Conservation (phyloP, 208 protist genomes). For the Crithidia fasciculata region DNA sequence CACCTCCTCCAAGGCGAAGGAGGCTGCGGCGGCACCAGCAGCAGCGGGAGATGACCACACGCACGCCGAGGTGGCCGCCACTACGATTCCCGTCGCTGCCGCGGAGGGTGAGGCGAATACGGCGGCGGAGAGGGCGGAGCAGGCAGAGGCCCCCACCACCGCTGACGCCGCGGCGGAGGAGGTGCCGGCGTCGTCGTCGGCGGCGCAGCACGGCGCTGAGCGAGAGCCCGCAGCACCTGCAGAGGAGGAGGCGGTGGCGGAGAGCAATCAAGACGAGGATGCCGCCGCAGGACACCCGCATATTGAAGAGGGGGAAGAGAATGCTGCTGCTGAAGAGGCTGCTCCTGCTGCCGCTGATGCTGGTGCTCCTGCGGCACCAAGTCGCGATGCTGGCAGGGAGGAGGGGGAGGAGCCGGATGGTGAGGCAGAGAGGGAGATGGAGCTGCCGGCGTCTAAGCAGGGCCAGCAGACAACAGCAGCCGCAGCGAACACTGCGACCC, state of each 20-base stretch:
- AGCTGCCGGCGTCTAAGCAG: constrained; percentile 14
- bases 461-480: not conserved
- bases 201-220: not conserved
- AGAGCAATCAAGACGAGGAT: too few species aligned
- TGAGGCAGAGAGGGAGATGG: constrained; percentile 14
- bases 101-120: not conserved
- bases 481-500: not conserved
- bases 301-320: too few species aligned
- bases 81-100: too few species aligned
- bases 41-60: too few species aligned
- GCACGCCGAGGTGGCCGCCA: too few species aligned
- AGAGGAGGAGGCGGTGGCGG: not conserved
- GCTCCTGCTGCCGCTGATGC: too few species aligned
- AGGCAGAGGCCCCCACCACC: not conserved
- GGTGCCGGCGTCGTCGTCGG: not conserved
- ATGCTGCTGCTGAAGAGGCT: too few species aligned
- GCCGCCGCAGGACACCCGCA: too few species aligned
- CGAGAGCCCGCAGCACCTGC: not conserved
- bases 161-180: not conserved
- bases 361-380: not conserved
- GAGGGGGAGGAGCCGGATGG: not conserved
- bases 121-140: not conserved
- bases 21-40: not conserved
- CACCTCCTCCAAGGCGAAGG: not conserved
- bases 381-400: too few species aligned